A percentile compares a stretch with the other conserved stretches of the same genome.
These are phyloP conservation scores for Diplodia corticola DNA, from an alignment of 2,329 filamentous ascomycete genomes.

Conservation along the genomic window DNA sequence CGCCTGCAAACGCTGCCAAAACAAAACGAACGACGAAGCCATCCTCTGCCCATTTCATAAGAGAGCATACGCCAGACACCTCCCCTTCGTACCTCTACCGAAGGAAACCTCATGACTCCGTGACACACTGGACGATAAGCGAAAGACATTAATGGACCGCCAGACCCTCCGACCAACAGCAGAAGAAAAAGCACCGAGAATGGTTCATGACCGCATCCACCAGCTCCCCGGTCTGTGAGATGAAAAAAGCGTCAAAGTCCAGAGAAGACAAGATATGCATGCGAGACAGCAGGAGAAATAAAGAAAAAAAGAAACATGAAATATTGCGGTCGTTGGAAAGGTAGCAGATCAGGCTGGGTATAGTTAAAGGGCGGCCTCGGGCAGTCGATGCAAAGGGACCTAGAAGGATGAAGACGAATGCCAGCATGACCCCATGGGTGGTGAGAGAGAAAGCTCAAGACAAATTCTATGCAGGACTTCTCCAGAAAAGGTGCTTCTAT, in stretches of 20 bases:
- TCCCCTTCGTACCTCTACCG: conserved; percentile 3
- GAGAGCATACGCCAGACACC: conserved; percentile 9
- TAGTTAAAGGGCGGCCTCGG: conserved; percentile 16
- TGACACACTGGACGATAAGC: conserved; percentile 14
- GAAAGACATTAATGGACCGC: conserved; percentile 20
- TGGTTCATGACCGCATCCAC: conserved; percentile 9
- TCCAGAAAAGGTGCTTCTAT: conserved; percentile 16
- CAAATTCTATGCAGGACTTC: conserved; percentile 14
- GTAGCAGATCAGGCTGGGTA: conserved; percentile 23
- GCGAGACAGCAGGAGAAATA: background rate
- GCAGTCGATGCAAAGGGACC: conserved; percentile 3
- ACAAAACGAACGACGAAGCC: background rate
- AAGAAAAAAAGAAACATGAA: conserved; percentile 1
- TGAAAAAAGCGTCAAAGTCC: conserved; percentile 4
- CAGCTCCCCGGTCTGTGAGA: background rate
- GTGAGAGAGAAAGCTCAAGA: conserved; percentile 5
- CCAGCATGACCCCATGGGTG: background rate
- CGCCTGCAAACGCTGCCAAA: background rate
- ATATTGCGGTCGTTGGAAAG: conserved; percentile 17
- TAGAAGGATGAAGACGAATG: conserved; percentile 7
- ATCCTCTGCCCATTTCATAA: conserved; percentile 3
- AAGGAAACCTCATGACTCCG: conserved; percentile 15
- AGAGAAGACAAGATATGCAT: conserved; percentile 1
- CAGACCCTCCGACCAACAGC: background rate
- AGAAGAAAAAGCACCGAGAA: conserved; percentile 7